Base-by-base conservation (phyloP, 768 basidiomycete species). In the Lactarius akahatsu region DNA sequence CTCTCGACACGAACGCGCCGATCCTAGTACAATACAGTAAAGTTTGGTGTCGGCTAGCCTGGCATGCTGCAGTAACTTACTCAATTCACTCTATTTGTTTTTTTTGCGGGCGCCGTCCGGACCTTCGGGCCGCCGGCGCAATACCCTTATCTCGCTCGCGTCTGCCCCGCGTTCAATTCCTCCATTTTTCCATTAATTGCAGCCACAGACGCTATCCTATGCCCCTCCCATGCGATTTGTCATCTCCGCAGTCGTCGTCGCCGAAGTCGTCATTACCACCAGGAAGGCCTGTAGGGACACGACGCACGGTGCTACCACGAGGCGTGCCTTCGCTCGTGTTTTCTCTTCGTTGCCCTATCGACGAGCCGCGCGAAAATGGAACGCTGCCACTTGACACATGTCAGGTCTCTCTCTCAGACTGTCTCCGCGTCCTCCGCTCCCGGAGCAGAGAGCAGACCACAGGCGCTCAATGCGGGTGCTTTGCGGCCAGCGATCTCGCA, bases 401-500 rank as follows among this genome's bases (percentile, higher is more conserved):
- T 18, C 20, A 23, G n/a, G 45, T 23, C 45, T 20, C 1, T 36
- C 23, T 32, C 20, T 15, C 45, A 72, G 72, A 70, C 11, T 69
- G 68, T 60, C 71, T 75, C 30, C 74, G 72, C 43, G 67, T 77
- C 43, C 75, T 70, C 58, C 59, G 77, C 68, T 74, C 73, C 1
- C 75, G 72, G 4, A 72, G 74, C 87, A 15, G 85, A 82, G 1
- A 23, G 32, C 32, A 52, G 23, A 52, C 23, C 15, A 28, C 26
- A 5, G 45, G 45, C 10, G 45, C 45, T 10, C n/a, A 2, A 34
- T 34, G 34, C 34, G 26, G 45, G 45, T 4, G 45, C 45, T 20
- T 23, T 1, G 76, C 82, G 3, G 77, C 78, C 10, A 85, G 84
- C 66, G 83, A 84, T 38, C 36, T 36, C 32, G 32, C 32, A 7